Evolutionary conservation across 768 basidiomycete species (phyloP).

Genomic region (Kwoniella europaea): DNA sequence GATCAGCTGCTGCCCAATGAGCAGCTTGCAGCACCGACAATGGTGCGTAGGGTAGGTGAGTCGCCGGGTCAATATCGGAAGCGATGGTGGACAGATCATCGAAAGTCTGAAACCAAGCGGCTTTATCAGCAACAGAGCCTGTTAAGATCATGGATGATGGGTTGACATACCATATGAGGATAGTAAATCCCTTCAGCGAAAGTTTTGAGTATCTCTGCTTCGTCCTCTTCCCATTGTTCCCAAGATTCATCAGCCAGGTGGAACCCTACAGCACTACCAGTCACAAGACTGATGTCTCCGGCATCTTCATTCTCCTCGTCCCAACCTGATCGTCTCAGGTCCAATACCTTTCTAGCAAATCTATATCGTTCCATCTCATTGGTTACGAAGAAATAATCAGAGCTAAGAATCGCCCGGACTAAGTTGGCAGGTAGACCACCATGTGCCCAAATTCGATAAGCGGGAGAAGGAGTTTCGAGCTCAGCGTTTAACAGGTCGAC

Average conservation of each 20-base stretch:
- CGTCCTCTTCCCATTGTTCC: slow-evolving; percentile 59
- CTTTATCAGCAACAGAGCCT: slow-evolving; percentile 12
- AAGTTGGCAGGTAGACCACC: slow-evolving; percentile 75
- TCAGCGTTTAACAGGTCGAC: slow-evolving; percentile 77
- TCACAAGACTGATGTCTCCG: slow-evolving; percentile 22
- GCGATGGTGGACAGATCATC: slow-evolving; percentile 80
- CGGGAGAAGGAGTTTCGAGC: slow-evolving; percentile 19
- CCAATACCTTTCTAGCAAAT: slow-evolving; percentile 74
- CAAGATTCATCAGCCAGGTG: slow-evolving; percentile 12
- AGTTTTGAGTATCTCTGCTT: slow-evolving; percentile 70
- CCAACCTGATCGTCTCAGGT: slow-evolving; percentile 61
- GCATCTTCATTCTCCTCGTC: slow-evolving; percentile 38
- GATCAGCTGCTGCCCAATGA: slow-evolving; percentile 67
- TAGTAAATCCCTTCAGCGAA: slow-evolving; percentile 83
- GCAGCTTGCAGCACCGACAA: slow-evolving; percentile 72
- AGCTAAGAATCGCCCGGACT: slow-evolving; percentile 74
- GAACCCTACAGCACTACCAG: not conserved
- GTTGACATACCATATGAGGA: slow-evolving; percentile 72
- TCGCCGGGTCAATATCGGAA: slow-evolving; percentile 74
- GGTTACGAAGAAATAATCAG: slow-evolving; percentile 78
- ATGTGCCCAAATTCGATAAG: slow-evolving; percentile 68
- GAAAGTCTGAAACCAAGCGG: slow-evolving; percentile 64
- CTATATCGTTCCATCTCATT: slow-evolving; percentile 81
- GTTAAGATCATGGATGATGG: not conserved
- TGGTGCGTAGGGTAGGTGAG: slow-evolving; percentile 72